These are phyloP conservation scores for Monosporozyma unispora DNA, from an alignment of 805 yeast species.

Conservation along the genomic window DNA sequence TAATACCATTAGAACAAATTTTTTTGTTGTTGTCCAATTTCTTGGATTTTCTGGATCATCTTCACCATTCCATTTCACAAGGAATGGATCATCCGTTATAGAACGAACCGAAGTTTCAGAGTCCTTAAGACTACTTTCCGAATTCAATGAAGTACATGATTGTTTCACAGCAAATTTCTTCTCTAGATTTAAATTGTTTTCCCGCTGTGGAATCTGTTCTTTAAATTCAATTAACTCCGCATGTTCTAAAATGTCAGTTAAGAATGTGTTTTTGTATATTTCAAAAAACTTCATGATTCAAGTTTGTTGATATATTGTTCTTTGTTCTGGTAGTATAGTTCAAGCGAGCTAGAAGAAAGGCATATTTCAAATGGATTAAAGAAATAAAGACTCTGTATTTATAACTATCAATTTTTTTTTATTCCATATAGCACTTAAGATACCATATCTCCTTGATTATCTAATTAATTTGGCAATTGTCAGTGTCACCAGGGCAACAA, in stretches of 20 bases:
- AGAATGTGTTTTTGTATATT: conserved; percentile 13
- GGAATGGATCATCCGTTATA: conserved; percentile 17
- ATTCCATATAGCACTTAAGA: neutral
- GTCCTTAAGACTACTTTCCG: neutral
- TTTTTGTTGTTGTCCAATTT: conserved; percentile 42
- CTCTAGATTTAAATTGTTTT: neutral
- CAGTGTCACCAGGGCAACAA: too few species aligned
- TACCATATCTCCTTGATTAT: neutral
- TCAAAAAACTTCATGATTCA: neutral
- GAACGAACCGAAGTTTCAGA: neutral
- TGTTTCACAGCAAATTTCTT: neutral
- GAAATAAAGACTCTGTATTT: too few species aligned
- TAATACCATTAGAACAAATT: conserved; percentile 31
- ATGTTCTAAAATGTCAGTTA: conserved; percentile 17
- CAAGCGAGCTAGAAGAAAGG: too few species aligned
- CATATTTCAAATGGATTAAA: too few species aligned
- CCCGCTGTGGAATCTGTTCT: conserved; percentile 1
- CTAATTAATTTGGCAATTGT: too few species aligned
- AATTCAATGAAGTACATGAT: neutral
- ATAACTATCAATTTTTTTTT: too few species aligned
- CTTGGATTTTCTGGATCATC: conserved; percentile 49
- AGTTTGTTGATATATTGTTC: neutral
- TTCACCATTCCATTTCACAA: conserved; percentile 16
- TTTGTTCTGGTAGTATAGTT: neutral
- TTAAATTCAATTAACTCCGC: conserved; percentile 6